A percentile compares a stretch with the other conserved stretches of the same genome.
These are phyloP conservation scores for Pulicaria dysenterica DNA, from an alignment of 129 eudicot species.

Conservation along the genomic window DNA sequence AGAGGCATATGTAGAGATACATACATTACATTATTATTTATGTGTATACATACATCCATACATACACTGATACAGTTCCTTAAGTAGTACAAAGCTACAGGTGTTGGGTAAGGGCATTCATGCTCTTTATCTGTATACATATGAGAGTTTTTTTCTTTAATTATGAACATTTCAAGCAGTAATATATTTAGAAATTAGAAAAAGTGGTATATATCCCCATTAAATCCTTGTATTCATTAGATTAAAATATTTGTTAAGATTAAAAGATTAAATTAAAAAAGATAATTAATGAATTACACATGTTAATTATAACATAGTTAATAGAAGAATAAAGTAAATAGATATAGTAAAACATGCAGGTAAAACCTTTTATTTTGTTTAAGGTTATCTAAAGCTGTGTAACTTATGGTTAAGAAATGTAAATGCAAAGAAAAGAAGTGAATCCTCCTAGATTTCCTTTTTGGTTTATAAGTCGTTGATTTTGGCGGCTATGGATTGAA, in stretches of 20 bases:
- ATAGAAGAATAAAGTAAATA: too few relatives aligned
- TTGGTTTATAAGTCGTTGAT: conserved; percentile 22
- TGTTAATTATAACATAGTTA: too few relatives aligned
- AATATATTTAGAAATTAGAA: too few relatives aligned
- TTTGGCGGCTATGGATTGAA: conserved; percentile 40
- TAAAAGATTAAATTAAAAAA: too few relatives aligned
- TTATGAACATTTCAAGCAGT: too few relatives aligned
- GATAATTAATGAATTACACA: too few relatives aligned
- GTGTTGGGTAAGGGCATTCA: not conserved
- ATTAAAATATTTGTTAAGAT: too few relatives aligned
- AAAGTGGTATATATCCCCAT: too few relatives aligned
- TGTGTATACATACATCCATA: not conserved
- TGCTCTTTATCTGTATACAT: not conserved
- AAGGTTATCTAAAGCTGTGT: too few relatives aligned
- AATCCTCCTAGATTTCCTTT: conserved; percentile 16
- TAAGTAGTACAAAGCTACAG: not conserved
- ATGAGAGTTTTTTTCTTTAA: not conserved
- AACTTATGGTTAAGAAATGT: conserved; percentile 13
- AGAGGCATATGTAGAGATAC: not conserved
- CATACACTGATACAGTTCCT: not conserved
- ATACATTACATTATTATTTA: not conserved
- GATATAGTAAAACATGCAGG: too few relatives aligned
- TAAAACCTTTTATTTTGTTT: too few relatives aligned
- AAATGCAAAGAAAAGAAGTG: conserved; percentile 13
- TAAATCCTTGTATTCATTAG: too few relatives aligned